Base-by-base conservation (phyloP, 306 rosid species). In the Quercus parvula region DNA sequence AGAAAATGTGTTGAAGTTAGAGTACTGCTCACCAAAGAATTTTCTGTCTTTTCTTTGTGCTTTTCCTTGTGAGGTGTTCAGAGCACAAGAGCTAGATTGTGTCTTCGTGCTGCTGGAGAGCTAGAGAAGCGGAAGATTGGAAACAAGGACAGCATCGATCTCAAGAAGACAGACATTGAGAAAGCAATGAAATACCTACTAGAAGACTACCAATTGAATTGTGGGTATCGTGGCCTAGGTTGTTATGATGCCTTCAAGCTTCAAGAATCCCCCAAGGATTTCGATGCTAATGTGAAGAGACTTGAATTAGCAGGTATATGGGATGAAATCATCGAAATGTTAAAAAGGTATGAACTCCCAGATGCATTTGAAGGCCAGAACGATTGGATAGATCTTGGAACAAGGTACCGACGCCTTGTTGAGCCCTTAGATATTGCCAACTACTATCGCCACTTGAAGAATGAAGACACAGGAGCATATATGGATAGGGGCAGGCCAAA, bases 101-200 rank as follows among this genome's bases (percentile, higher is more conserved):
- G 94, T 81, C 87, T 95, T 27, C 78, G 91, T 19, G 96, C 94
- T 19, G 97, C 99, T 0, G 94, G 91, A 7, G 86, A 79, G 78
- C 74, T 58, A 3, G 91, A 90, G 78, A 81, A 84, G 18, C 91
- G 82, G 14, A 93, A 90, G 55, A 5, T 0, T 3, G 81, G 5
- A 49, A 93, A 89, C 70, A 83, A 78, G 72, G 67, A 12, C 0
- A 76, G 84, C 44, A 81, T 90, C 17, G 9, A 63, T 0, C 56
- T 38, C 46, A 38, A 38, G 46, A 38, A 38, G 46, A 2, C 46
- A 38, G 46, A 38, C 11, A 38, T 38, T 38, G 46, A 38, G 46
- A 38, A 38, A 38, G 46, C n/a, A 38, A 5, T 86, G 51, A 38
- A 25, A 0, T 72, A 69, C 0, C 46, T 38, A 38, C 52, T 92